phyloP scores from a whole-genome alignment of 2,329 filamentous ascomycete species.

The Cladosporium sp. region DNA sequence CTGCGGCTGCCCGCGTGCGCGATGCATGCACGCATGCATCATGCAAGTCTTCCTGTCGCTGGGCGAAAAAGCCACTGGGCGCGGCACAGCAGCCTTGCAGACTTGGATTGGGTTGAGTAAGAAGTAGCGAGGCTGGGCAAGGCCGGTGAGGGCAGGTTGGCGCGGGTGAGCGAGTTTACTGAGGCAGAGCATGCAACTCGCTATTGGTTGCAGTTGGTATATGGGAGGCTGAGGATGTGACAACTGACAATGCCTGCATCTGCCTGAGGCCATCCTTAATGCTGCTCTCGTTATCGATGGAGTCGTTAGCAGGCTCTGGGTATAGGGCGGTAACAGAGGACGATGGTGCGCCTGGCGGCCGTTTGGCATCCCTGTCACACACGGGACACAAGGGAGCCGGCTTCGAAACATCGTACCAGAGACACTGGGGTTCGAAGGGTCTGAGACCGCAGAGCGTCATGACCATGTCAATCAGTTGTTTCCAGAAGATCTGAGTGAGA shows the following conservation, averaged over 20 bases:
- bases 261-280: conserved; percentile 1
- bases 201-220: neutral
- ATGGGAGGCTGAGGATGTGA: conserved; percentile 5
- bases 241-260: neutral
- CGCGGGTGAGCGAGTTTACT: neutral
- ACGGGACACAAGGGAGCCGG: neutral
- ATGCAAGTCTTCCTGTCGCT: conserved; percentile 12
- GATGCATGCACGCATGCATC: conserved; percentile 6
- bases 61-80: conserved; percentile 3
- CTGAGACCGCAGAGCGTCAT: conserved; percentile 7
- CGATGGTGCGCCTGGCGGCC: neutral
- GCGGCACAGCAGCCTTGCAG: conserved; percentile 13
- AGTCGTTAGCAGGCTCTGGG: neutral
- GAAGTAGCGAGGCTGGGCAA: conserved; percentile 17
- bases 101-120: neutral
- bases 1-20: conserved; percentile 14
- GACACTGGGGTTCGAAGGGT: conserved; percentile 8
- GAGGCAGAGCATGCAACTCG: neutral
- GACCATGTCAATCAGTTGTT: conserved; percentile 11
- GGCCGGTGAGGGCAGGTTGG: conserved; percentile 8
- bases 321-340: neutral
- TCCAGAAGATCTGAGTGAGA: conserved; percentile 8
- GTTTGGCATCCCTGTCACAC: conserved; percentile 8
- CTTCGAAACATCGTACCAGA: conserved; percentile 5
- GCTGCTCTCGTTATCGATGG: conserved; percentile 1